phyloP scores from a whole-genome alignment of 768 basidiomycete genomes.

The Russula abietina region DNA sequence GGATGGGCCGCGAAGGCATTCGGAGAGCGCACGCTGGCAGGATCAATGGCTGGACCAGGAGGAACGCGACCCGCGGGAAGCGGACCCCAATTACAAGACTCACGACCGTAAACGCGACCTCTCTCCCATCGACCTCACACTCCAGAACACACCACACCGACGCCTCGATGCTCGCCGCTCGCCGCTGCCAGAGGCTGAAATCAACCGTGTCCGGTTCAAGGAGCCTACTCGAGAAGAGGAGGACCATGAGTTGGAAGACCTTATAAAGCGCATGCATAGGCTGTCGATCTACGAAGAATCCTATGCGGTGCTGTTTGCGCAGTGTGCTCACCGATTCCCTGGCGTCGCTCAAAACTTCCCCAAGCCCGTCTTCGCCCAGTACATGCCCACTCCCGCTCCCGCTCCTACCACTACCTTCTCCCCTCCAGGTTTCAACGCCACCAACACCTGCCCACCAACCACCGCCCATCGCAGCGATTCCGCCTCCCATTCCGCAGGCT shows the following conservation, averaged over 20 bases:
- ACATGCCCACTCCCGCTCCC: too few relatives aligned
- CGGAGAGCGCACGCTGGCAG: rapidly evolving
- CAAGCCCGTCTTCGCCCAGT: not conserved
- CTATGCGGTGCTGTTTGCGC: not conserved
- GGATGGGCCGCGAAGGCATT: not conserved
- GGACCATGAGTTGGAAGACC: not conserved
- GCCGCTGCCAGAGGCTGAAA: not conserved
- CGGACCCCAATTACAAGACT: not conserved
- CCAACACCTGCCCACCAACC: too few relatives aligned
- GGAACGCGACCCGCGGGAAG: not conserved
- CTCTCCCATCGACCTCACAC: not conserved
- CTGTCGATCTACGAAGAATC: not conserved
- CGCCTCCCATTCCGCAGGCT: too few relatives aligned
- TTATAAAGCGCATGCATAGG: not conserved
- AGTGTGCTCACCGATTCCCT: not conserved
- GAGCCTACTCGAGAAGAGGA: not conserved
- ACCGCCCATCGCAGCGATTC: too few relatives aligned
- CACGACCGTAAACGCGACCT: not conserved
- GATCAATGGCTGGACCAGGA: not conserved
- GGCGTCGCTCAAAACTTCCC: not conserved
- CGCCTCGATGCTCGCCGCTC: not conserved
- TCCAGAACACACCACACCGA: rapidly evolving
- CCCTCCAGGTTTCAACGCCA: too few relatives aligned
- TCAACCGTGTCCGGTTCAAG: not conserved
- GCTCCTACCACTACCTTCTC: too few relatives aligned